Conservation (phyloP, 2,329 filamentous ascomycete genomes). For the Emergomyces pasteurianus region DNA sequence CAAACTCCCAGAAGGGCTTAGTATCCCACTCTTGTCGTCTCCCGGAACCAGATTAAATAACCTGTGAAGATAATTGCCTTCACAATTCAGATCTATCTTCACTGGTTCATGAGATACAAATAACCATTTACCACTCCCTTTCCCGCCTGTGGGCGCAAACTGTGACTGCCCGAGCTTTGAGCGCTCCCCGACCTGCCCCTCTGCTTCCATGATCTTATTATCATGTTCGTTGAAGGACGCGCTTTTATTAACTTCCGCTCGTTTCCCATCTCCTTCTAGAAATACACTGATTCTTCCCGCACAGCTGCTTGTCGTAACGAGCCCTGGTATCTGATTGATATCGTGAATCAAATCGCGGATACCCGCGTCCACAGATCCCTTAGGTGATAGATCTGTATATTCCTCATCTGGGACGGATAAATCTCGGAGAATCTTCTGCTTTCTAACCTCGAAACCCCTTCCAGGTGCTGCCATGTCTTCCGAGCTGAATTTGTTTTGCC, state of each 20-base stretch:
- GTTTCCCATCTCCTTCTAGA: conserved; percentile 53
- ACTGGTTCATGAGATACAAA: conserved; percentile 77
- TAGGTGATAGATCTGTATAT: conserved; percentile 77
- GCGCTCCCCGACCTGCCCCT: conserved; percentile 11
- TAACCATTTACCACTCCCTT: conserved; percentile 75
- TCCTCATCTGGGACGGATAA: conserved; percentile 56
- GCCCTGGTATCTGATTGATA: conserved; percentile 61
- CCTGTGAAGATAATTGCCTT: conserved; percentile 17
- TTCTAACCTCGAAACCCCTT: conserved; percentile 46
- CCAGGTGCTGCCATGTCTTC: not conserved
- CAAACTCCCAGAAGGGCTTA: conserved; percentile 34
- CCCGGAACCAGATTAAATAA: conserved; percentile 34
- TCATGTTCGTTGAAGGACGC: conserved; percentile 10
- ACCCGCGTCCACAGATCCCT: conserved; percentile 70
- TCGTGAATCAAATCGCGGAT: conserved; percentile 66
- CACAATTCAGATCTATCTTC: conserved; percentile 16
- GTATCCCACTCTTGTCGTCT: conserved; percentile 19
- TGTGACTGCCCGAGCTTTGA: conserved; percentile 13
- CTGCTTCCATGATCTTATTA: conserved; percentile 11
- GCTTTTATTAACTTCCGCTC: conserved; percentile 1
- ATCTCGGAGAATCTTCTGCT: conserved; percentile 58
- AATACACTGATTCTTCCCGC: conserved; percentile 81
- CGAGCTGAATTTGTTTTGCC: not conserved
- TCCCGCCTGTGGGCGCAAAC: conserved; percentile 60
- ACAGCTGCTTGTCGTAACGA: conserved; percentile 89